Conservation (phyloP, 192 early-diverging fungal genomes). For the Backusella macrospora region DNA sequence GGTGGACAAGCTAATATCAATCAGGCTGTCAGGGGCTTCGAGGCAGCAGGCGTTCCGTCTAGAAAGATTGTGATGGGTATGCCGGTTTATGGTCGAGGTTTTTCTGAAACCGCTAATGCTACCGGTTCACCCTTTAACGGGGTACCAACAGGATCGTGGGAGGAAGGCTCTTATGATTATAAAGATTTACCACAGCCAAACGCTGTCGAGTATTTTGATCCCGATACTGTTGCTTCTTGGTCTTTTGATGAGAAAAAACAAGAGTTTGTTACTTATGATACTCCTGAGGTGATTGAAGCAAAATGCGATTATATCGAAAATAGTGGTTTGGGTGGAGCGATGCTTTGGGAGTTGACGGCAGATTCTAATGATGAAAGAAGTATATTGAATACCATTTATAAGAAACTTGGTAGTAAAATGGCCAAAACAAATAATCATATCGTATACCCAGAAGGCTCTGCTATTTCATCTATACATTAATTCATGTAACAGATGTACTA, state of each 20-base stretch:
- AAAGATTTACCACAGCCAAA: conserved; percentile 71
- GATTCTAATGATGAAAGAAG: conserved; percentile 49
- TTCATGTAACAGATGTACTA: no score
- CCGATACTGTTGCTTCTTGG: conserved; percentile 70
- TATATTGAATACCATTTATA: conserved; percentile 41
- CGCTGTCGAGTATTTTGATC: conserved; percentile 77
- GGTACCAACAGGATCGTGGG: conserved; percentile 83
- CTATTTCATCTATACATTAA: not conserved
- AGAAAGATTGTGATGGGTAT: conserved; percentile 90
- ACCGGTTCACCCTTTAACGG: conserved; percentile 67
- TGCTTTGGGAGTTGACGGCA: conserved; percentile 79
- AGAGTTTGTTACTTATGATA: conserved; percentile 88
- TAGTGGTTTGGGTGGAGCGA: conserved; percentile 66
- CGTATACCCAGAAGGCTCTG: conserved; percentile 32
- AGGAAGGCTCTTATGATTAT: conserved; percentile 91
- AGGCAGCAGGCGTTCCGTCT: conserved; percentile 78
- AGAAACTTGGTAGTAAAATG: conserved; percentile 28
- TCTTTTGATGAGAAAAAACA: conserved; percentile 69
- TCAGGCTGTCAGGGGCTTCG: conserved; percentile 74
- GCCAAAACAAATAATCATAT: conserved; percentile 49
- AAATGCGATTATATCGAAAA: conserved; percentile 71
- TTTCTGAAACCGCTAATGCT: conserved; percentile 74
- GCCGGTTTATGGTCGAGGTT: conserved; percentile 91
- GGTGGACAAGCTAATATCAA: conserved; percentile 63
- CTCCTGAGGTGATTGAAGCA: conserved; percentile 59